Evolutionary conservation across 768 basidiomycete genomes (phyloP), one percentile per base, ranked within the genome.

Genomic region (Amanita molliuscula): DNA sequence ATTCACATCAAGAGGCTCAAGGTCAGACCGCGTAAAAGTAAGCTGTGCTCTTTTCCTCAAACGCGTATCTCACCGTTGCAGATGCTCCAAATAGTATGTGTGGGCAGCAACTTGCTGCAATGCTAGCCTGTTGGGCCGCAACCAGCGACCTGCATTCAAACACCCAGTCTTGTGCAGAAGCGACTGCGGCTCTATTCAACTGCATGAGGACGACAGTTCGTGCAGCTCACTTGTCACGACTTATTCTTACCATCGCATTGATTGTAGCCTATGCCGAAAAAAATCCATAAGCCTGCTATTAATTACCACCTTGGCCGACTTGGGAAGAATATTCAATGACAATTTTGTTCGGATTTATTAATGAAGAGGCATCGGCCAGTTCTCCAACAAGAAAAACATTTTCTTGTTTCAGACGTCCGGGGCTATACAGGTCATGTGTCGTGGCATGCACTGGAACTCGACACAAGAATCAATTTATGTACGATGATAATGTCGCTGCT

Each of bases 121-220:
- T 94, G 86, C 78, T 94, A 29, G 79, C 81, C 31, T 94, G 90
- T 64, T 92, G 88, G 88, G 86, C 90, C 23, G 84, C 84, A 13
- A 75, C 75, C 6, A 65, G 69, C 11, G 89, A 93, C 62, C 53
- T 82, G 31, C 69, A 72, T 46, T 78, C 79, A 10, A 66, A 68
- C 4, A 65, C 62, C 1, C 28, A 38, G 28, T 61, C 67, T 11
- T 94, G 90, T 62, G 69, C 74, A 56, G 72, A 74, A 16, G 65
- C 75, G 11, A 81, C 88, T 1, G 65, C 81, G 55, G 63, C 68
- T 35, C 65, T 93, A 44, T 86, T 81, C 59, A 72, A 79, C 31
- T 94, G 90, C 70, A 93, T 94, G 91, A 74, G 82, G 58, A 88
- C 83, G 33, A 77, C 85, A 60, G 91, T 92, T 47, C 60, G 88